Evolutionary conservation across 257 asterid genomes (phyloP).

Genomic region (Solanum verrucosum): DNA sequence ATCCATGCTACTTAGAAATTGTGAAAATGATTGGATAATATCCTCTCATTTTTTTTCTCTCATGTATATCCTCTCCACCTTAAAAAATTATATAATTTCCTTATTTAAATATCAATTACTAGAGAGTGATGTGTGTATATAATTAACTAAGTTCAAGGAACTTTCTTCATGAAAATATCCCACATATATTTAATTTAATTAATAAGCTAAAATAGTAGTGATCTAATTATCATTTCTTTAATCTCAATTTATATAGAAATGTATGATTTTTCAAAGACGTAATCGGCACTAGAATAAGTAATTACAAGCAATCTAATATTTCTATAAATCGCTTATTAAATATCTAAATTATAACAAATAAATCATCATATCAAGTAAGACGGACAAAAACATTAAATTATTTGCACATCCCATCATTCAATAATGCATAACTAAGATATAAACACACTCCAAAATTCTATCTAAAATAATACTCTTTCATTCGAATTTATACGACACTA

Average conservation of each 20-base stretch:
- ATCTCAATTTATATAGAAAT: not conserved
- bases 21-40: not conserved
- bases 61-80: not conserved
- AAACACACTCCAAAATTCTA: not conserved
- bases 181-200: not conserved
- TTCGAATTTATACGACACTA: not conserved
- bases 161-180: not conserved
- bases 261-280: not conserved
- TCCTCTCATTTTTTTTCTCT: not conserved
- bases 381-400: not conserved
- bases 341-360: not conserved
- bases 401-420: not conserved
- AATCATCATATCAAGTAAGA: not conserved
- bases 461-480: fast-evolving
- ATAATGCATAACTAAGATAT: not conserved
- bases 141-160: not conserved
- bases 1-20: not conserved
- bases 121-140: not conserved
- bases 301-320: not conserved
- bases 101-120: not conserved
- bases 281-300: not conserved
- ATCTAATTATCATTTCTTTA: not conserved
- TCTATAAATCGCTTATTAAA: not conserved
- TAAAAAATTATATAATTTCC: not conserved
- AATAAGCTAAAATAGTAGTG: not conserved